Evolutionary conservation across 225 moss, liverwort and hornwort species (phyloP), one percentile per base, ranked within the genome.

Genomic region (Sphagnum tenellum): DNA sequence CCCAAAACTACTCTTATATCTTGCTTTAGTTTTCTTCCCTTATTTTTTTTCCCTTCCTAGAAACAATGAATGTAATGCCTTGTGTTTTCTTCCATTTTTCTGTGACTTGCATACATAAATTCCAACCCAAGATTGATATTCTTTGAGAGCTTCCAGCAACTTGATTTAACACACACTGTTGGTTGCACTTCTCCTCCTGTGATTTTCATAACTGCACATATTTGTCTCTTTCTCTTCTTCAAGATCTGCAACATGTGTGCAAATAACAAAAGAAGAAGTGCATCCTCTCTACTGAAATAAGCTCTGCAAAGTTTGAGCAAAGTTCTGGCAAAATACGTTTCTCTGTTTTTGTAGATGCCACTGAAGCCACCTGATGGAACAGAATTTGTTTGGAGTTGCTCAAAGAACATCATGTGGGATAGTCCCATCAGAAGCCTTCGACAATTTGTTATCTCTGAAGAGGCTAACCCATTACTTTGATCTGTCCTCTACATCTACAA

Each of bases 361-460:
- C 72, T 67, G 12, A 77, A 74, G 62, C 79, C 83, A 56, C 83
- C 75, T 3, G 83, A 77, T 13, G 51, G 69, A 14, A 52, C 50
- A 59, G 79, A 80, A 62, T 70, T 60, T 63, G 65, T 73, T 56
- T 80, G 80, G 83, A 59, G 60, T 7, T 74, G 74, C 14, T 64
- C 56, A n/a, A 80, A 63, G 60, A 72, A 74, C 49, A 74, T 74
- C 68, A 74, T 84, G 2, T 71, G 80, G 66, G 75, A 77, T 46
- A 80, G 77, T 10, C 79, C 83, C 0, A 72, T 70, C 65, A 83
- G 75, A 52, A 49, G 4, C 5, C 76, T 74, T 56, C 70, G 65
- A 7, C 67, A 75, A 48, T 72, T 80, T 5, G 70, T 68, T 55
- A 84, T 80, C 60, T 77, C 80, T 5, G 1, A 29, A 29, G 49